A percentile compares a stretch with the other conserved stretches of the same genome.
phyloP scores from a whole-genome alignment of 2,329 filamentous ascomycete genomes.

The Macroventuria anomochaeta region DNA sequence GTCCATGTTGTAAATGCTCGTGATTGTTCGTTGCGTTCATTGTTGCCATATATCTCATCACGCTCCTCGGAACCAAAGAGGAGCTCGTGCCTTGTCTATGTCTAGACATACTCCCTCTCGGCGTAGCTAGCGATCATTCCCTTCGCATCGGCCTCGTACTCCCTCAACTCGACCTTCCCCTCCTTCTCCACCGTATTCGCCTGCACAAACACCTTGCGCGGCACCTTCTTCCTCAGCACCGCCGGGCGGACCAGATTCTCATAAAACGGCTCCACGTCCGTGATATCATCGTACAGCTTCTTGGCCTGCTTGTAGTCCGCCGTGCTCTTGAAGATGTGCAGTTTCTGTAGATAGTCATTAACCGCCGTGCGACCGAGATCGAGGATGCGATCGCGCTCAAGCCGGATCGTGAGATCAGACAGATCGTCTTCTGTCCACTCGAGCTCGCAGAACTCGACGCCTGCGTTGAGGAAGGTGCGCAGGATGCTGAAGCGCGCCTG shows the following conservation, averaged over 20 bases:
- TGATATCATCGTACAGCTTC: slow-evolving; percentile 83
- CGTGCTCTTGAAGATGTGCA: slow-evolving; percentile 91
- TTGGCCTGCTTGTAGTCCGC: slow-evolving; percentile 81
- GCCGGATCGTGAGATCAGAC: slow-evolving; percentile 78
- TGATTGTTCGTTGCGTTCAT: too few species aligned
- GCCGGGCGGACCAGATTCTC: slow-evolving; percentile 78
- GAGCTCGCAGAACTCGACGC: slow-evolving; percentile 85
- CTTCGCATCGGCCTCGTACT: slow-evolving; percentile 81
- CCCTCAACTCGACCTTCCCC: slow-evolving; percentile 69
- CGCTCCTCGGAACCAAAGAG: too few species aligned
- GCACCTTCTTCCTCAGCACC: slow-evolving; percentile 78
- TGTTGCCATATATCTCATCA: too few species aligned
- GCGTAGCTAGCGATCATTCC: slow-evolving; percentile 65
- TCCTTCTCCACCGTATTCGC: slow-evolving; percentile 76
- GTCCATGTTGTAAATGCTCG: background rate
- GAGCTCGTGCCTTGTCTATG: too few species aligned
- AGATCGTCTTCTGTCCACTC: slow-evolving; percentile 76
- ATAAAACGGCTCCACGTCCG: slow-evolving; percentile 84
- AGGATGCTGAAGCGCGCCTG: slow-evolving; percentile 91
- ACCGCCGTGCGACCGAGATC: slow-evolving; percentile 83
- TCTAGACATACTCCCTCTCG: slow-evolving; percentile 46
- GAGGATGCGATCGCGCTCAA: slow-evolving; percentile 87
- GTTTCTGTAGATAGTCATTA: slow-evolving; percentile 83
- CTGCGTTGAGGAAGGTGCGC: slow-evolving; percentile 81
- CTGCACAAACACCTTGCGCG: slow-evolving; percentile 92